Evolutionary conservation across 352 stramenopile species (phyloP).

Genomic region (Pythium dissimile): DNA sequence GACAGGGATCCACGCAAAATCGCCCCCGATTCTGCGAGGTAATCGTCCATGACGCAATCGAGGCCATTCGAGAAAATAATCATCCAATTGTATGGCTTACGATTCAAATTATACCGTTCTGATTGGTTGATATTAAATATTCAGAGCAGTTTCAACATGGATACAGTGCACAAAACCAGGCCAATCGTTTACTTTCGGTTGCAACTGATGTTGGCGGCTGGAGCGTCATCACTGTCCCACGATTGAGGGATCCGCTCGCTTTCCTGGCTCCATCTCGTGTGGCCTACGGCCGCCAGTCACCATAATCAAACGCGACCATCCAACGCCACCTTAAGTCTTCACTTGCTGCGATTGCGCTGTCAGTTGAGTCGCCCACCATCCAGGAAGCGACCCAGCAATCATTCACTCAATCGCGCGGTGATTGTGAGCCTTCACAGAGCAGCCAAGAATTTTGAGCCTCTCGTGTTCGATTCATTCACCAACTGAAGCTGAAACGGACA

Average conservation of each 20-base stretch:
- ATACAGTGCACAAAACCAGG: not conserved
- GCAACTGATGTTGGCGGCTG: not conserved
- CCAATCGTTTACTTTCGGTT: not conserved
- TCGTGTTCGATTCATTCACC: too few species aligned
- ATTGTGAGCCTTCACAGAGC: too few species aligned
- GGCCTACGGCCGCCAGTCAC: not conserved
- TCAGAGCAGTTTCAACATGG: not conserved
- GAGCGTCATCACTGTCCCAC: not conserved
- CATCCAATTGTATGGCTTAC: not conserved
- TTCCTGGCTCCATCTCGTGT: not conserved
- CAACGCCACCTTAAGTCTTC: too few species aligned
- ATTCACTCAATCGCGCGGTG: not conserved
- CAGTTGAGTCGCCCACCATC: not conserved
- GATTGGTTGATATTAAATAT: not conserved
- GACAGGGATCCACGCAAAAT: too few species aligned
- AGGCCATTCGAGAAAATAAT: not conserved
- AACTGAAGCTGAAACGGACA: too few species aligned
- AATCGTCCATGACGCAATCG: not conserved
- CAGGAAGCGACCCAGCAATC: not conserved
- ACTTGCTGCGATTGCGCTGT: not conserved
- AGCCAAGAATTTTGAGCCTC: too few species aligned
- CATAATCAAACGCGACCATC: not conserved
- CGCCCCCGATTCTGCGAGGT: too few species aligned
- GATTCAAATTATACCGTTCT: not conserved
- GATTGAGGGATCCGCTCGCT: not conserved